These are phyloP conservation scores for Cryptosporidium andersoni DNA, from an alignment of 169 alveolate species.

Conservation along the genomic window DNA sequence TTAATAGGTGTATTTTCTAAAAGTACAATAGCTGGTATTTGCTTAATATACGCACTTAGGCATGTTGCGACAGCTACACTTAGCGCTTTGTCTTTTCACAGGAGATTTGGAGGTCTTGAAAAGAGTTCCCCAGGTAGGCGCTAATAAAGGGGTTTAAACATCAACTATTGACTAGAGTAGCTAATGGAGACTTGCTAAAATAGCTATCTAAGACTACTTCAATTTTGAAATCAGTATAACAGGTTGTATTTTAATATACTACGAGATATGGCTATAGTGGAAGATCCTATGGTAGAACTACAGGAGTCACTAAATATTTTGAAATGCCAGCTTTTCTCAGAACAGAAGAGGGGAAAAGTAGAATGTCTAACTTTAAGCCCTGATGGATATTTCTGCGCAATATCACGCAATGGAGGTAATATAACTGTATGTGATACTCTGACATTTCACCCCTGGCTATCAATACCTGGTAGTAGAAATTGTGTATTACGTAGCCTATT, in stretches of 20 bases:
- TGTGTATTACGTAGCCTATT: constrained; percentile 28
- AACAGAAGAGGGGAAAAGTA: constrained; percentile 13
- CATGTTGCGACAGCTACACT: neutral
- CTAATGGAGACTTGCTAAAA: no score
- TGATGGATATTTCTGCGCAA: constrained; percentile 65
- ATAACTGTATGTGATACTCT: constrained; percentile 51
- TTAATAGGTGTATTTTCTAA: neutral
- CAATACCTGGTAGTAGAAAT: constrained; percentile 12
- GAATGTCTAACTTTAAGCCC: constrained; percentile 58
- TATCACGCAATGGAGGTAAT: constrained; percentile 31
- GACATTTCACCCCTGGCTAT: constrained; percentile 55
- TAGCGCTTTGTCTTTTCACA: neutral
- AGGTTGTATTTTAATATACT: neutral
- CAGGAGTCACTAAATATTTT: neutral
- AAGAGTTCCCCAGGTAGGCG: no score
- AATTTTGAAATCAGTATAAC: no score
- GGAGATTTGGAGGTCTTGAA: no score
- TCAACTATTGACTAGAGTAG: no score
- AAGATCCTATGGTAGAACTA: no score
- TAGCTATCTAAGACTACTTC: no score
- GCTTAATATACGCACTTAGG: neutral
- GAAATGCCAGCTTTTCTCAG: constrained; percentile 38
- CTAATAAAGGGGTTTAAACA: no score
- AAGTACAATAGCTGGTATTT: neutral
- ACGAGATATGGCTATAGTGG: neutral